A percentile compares a stretch with the other conserved stretches of the same genome.
Evolutionary conservation across 2,329 filamentous ascomycete genomes (phyloP).

Genomic region (Thielaviopsis populi): DNA sequence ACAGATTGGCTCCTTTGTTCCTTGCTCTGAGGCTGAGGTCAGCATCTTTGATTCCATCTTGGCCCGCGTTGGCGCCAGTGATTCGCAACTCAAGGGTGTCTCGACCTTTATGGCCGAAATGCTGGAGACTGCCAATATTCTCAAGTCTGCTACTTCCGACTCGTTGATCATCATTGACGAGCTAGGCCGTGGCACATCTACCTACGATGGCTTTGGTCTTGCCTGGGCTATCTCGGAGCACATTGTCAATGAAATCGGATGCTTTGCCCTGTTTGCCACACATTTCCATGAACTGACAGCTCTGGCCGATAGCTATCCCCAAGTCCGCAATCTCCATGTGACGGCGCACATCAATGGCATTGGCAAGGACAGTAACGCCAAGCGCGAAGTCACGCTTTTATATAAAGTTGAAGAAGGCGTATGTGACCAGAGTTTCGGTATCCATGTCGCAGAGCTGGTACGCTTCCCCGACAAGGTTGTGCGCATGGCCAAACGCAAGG

Average conservation of each 20-base stretch:
- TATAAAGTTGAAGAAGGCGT: constrained; percentile 95
- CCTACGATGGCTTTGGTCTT: constrained; percentile 96
- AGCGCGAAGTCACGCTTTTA: constrained; percentile 79
- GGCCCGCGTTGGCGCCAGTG: constrained; percentile 85
- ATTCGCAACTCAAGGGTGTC: constrained; percentile 93
- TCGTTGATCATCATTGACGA: constrained; percentile 98
- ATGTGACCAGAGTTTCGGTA: constrained; percentile 94
- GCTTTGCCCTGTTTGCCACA: constrained; percentile 88
- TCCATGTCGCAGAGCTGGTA: constrained; percentile 93
- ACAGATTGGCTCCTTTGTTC: constrained; percentile 91
- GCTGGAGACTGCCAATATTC: constrained; percentile 95
- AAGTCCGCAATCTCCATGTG: constrained; percentile 87
- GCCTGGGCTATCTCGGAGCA: constrained; percentile 98
- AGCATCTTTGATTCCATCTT: constrained; percentile 96
- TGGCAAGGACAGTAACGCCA: constrained; percentile 28
- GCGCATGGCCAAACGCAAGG: constrained; percentile 97
- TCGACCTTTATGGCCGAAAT: constrained; percentile 99
- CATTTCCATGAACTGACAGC: constrained; percentile 97
- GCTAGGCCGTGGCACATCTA: constrained; percentile 87
- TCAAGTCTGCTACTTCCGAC: constrained; percentile 89
- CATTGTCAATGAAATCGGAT: constrained; percentile 87
- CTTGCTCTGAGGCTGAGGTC: constrained; percentile 75
- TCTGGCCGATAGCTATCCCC: constrained; percentile 68
- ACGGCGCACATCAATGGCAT: constrained; percentile 71
- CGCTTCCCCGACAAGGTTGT: constrained; percentile 95